Conservation (phyloP, 192 early-diverging fungal species). For the Podochytrium sp. region DNA sequence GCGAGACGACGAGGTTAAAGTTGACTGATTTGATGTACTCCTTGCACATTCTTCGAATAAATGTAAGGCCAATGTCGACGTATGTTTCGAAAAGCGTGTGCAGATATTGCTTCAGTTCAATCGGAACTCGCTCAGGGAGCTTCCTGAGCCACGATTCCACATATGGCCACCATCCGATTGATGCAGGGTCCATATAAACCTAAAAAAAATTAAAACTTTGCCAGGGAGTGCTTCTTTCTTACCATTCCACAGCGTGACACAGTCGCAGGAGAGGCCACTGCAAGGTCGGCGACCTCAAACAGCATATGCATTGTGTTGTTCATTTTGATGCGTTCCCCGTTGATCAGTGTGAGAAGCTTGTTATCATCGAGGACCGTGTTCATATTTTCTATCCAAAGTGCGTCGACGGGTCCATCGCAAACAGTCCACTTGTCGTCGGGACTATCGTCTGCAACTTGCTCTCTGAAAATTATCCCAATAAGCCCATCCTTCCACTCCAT, state of each 20-base stretch:
- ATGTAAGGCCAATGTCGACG: constrained; percentile 55
- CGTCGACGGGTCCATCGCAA: constrained; percentile 64
- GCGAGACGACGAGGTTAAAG: constrained; percentile 53
- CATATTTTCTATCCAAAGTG: constrained; percentile 68
- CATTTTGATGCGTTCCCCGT: constrained; percentile 67
- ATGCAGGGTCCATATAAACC: constrained; percentile 59
- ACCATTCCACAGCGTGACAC: constrained; percentile 67
- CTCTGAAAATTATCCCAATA: constrained; percentile 56
- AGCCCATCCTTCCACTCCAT: constrained; percentile 72
- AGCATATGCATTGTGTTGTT: constrained; percentile 62
- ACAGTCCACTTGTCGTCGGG: constrained; percentile 68
- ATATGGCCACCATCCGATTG: constrained; percentile 58
- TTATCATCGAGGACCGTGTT: constrained; percentile 67
- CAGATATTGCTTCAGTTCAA: constrained; percentile 49
- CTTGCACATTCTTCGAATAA: constrained; percentile 52
- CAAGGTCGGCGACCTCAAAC: constrained; percentile 65
- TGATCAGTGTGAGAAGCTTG: constrained; percentile 64
- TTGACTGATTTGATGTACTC: constrained; percentile 61
- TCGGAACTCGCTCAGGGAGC: constrained; percentile 39
- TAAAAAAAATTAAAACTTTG: not conserved
- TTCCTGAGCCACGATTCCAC: constrained; percentile 51
- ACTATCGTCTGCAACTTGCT: constrained; percentile 58
- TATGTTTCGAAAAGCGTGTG: constrained; percentile 44
- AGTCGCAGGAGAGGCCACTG: constrained; percentile 66
- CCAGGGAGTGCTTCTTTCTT: constrained; percentile 33